Conservation (phyloP, 1,284 basidiomycete genomes). For the Ceratobasidium sp. region DNA sequence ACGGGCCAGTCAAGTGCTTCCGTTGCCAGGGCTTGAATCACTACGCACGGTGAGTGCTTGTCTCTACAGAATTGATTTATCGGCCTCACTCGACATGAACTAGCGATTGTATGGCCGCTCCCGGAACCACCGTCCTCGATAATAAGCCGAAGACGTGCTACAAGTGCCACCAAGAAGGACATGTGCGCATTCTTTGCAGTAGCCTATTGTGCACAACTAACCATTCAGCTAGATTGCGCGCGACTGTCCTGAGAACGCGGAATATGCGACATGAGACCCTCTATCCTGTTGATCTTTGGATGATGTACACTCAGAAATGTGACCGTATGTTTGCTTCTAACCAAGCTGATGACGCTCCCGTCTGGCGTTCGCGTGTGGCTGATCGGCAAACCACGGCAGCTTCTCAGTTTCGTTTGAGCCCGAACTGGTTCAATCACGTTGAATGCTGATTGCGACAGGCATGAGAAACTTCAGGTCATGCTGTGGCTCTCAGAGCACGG, state of each 20-base stretch:
- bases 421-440: neutral
- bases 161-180: slow-evolving; percentile 85
- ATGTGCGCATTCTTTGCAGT: slow-evolving; percentile 63
- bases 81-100: neutral
- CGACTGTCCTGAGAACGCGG: slow-evolving; percentile 74
- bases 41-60: slow-evolving; percentile 69
- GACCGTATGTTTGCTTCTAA: neutral
- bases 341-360: neutral
- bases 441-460: neutral
- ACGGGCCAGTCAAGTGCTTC: slow-evolving; percentile 77
- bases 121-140: slow-evolving; percentile 65
- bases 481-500: neutral
- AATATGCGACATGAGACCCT: slow-evolving; percentile 50
- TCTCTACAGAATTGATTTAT: neutral
- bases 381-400: neutral
- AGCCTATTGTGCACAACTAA: slow-evolving; percentile 26
- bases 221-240: slow-evolving; percentile 70
- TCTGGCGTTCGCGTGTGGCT: neutral
- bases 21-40: slow-evolving; percentile 85
- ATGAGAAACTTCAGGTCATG: neutral
- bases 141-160: slow-evolving; percentile 83
- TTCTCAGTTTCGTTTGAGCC: neutral
- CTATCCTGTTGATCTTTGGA: slow-evolving; percentile 2
- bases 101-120: slow-evolving; percentile 81
- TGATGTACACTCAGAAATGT: slow-evolving; percentile 25